A percentile compares a stretch with the other conserved stretches of the same genome.
Evolutionary conservation across 345 rosid genomes (phyloP).

Genomic region (Turritis glabra): DNA sequence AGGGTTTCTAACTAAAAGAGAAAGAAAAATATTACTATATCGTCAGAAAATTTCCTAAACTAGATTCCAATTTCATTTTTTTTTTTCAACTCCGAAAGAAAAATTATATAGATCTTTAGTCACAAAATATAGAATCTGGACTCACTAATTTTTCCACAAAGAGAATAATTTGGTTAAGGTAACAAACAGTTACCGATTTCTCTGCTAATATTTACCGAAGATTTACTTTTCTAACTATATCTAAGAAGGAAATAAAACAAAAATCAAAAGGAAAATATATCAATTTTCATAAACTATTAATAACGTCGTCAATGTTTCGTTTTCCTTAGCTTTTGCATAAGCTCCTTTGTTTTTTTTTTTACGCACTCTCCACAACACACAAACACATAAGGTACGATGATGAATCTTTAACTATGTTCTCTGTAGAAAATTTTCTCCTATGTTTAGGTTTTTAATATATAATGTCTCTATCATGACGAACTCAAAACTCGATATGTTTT

Average conservation of each 20-base stretch:
- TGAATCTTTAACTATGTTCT: not conserved
- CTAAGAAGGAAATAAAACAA: not conserved
- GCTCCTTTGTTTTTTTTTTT: not conserved
- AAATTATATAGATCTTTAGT: too few relatives aligned
- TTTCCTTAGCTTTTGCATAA: not conserved
- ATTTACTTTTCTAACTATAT: not conserved
- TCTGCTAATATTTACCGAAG: not conserved
- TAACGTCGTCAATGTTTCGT: not conserved
- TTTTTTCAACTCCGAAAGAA: too few relatives aligned
- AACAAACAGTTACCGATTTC: not conserved
- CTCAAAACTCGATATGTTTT: not conserved
- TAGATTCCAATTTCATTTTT: too few relatives aligned
- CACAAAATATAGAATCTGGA: too few relatives aligned
- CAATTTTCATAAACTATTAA: not conserved
- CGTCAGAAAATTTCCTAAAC: too few relatives aligned
- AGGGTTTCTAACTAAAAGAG: too few relatives aligned
- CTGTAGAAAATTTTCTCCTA: not conserved
- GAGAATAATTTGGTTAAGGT: too few relatives aligned
- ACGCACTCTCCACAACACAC: not conserved
- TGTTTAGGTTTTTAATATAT: not conserved
- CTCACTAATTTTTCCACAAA: too few relatives aligned
- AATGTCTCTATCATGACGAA: not conserved
- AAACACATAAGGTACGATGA: constrained; percentile 17
- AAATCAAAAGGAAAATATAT: not conserved
- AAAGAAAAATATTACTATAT: too few relatives aligned